Evolutionary conservation across 768 basidiomycete genomes (phyloP).

Genomic region (Mrakia blollopis): DNA sequence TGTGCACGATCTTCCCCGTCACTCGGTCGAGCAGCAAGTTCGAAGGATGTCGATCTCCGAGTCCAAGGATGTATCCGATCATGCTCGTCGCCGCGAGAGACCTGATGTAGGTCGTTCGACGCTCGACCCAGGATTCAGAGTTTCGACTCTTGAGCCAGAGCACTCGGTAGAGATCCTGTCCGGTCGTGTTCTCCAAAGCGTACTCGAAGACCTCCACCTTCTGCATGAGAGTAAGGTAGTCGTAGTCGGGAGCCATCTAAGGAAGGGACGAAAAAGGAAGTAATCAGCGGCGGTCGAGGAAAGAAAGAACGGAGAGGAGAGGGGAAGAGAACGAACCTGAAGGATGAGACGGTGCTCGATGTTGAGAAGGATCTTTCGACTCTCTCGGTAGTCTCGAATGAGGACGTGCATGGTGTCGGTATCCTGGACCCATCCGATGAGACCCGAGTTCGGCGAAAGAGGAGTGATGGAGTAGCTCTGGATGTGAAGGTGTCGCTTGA

Average conservation of each 20-base stretch:
- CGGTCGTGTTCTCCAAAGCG: conserved; percentile 94
- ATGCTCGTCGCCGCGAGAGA: conserved; percentile 95
- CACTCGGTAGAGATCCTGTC: conserved; percentile 93
- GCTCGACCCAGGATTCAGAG: conserved; percentile 96
- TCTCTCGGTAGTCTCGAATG: conserved; percentile 92
- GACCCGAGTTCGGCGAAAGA: conserved; percentile 88
- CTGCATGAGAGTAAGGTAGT: conserved; percentile 84
- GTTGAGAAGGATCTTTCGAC: conserved; percentile 90
- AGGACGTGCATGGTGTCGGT: conserved; percentile 94
- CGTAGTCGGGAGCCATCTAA: conserved; percentile 99
- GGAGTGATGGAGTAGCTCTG: conserved; percentile 90
- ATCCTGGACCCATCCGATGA: conserved; percentile 91
- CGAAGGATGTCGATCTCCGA: conserved; percentile 97
- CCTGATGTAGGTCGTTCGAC: conserved; percentile 90
- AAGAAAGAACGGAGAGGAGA: neutral
- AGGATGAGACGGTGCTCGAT: conserved; percentile 99
- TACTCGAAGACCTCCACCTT: conserved; percentile 99
- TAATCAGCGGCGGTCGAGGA: neutral
- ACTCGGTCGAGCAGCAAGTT: conserved; percentile 86
- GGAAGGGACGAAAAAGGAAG: neutral
- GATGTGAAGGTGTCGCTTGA: conserved; percentile 91
- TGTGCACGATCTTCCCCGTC: conserved; percentile 92
- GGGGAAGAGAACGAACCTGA: conserved; percentile 55
- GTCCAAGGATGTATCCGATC: conserved; percentile 94
- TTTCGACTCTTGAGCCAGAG: conserved; percentile 92